phyloP scores from a whole-genome alignment of 441 rosid species.

The Aleurites moluccanus region DNA sequence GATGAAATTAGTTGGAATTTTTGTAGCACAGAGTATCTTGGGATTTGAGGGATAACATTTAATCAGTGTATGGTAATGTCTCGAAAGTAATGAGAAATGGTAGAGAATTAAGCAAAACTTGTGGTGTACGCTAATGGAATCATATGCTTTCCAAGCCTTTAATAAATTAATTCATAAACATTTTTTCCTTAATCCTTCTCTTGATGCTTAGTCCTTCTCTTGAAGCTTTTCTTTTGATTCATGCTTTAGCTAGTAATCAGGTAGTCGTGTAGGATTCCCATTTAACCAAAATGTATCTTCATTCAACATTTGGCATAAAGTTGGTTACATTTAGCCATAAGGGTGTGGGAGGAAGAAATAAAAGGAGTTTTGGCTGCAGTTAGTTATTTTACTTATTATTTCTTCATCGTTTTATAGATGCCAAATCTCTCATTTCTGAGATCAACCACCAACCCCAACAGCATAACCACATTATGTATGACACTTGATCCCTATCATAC shows the following conservation, averaged over 20 bases:
- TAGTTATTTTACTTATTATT: neutral
- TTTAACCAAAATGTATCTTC: neutral
- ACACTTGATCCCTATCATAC: neutral
- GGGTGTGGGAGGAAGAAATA: neutral
- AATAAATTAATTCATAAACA: neutral
- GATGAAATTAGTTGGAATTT: neutral
- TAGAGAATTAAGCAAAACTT: neutral
- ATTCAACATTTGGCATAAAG: neutral
- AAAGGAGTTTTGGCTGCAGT: neutral
- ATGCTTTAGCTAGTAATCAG: neutral
- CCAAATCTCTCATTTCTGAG: neutral
- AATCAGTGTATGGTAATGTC: neutral
- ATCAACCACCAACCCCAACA: neutral
- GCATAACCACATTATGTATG: neutral
- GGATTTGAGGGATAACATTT: neutral
- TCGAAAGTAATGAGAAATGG: neutral
- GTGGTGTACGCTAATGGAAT: neutral
- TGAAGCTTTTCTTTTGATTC: neutral
- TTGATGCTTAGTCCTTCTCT: neutral
- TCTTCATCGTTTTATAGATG: neutral
- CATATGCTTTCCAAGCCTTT: neutral
- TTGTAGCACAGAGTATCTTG: too few species aligned
- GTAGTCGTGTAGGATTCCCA: neutral
- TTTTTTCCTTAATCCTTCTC: too few species aligned
- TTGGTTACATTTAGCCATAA: neutral